Evolutionary conservation across 129 eudicot genomes (phyloP).

Genomic region (Oenanthe sinensis): DNA sequence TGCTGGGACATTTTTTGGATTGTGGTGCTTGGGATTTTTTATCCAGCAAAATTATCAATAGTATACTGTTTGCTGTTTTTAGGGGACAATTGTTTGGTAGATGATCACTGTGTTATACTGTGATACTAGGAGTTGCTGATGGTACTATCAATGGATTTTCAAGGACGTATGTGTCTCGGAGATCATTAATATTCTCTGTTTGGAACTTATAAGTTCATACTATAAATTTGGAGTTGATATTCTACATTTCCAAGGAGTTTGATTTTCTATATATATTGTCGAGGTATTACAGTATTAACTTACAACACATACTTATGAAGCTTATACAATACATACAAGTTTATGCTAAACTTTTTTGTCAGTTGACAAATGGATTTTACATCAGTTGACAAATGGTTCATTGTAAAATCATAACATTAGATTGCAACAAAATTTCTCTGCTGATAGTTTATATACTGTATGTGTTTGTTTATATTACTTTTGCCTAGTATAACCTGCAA

Average conservation of each 20-base stretch:
- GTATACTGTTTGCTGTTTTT: neutral
- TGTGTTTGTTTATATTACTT: no score
- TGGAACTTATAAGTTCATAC: neutral
- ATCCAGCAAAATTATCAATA: neutral
- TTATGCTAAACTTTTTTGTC: no score
- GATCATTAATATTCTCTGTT: neutral
- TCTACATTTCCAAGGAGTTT: neutral
- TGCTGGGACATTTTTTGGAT: constrained; percentile 5
- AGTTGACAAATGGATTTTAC: no score
- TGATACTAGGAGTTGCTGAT: neutral
- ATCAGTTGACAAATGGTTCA: no score
- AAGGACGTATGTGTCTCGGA: neutral
- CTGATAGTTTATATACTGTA: no score
- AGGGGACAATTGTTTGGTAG: neutral
- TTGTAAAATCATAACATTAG: neutral
- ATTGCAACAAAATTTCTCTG: neutral
- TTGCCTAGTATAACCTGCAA: neutral
- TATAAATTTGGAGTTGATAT: neutral
- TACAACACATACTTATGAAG: no score
- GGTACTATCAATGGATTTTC: neutral
- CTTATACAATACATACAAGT: no score
- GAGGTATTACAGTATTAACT: neutral
- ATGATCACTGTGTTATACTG: neutral
- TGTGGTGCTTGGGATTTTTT: neutral
- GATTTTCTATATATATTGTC: neutral